Evolutionary conservation across 768 basidiomycete genomes (phyloP).

Genomic region (Xerocomus spinulosus): DNA sequence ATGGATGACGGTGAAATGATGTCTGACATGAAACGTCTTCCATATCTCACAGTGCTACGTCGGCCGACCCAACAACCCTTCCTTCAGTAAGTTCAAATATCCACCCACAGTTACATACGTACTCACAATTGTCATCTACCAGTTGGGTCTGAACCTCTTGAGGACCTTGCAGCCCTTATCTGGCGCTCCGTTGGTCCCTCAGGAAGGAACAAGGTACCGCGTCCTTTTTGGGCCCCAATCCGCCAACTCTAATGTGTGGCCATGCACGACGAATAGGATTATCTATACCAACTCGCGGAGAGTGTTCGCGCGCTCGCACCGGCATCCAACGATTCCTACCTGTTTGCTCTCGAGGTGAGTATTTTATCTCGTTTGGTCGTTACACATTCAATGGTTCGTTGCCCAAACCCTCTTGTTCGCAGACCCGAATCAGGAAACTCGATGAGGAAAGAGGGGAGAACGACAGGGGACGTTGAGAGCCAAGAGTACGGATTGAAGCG

Average conservation of each 20-base stretch:
- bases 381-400: not conserved
- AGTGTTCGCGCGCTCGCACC: conserved; percentile 73
- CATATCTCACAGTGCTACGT: conserved; percentile 65
- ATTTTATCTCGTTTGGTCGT: not conserved
- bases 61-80: conserved; percentile 80
- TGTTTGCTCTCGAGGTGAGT: conserved; percentile 71
- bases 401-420: not conserved
- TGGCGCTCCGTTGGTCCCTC: conserved; percentile 80
- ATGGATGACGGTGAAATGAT: not conserved
- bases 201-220: conserved; percentile 75
- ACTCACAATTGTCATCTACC: not conserved
- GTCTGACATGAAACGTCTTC: not conserved
- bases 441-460: not conserved
- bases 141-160: conserved; percentile 86
- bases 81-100: conserved; percentile 58
- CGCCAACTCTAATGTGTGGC: not conserved
- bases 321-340: conserved; percentile 68
- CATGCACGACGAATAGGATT: conserved; percentile 53
- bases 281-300: conserved; percentile 72
- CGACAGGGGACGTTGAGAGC: not conserved
- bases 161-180: conserved; percentile 61
- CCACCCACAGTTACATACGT: too few species aligned
- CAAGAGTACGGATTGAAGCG: not conserved
- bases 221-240: too few species aligned
- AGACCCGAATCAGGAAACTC: conserved; percentile 13